Percentiles rank a stretch among this genome's conserved stretches.
Evolutionary conservation across 1,139 yeast species (phyloP).

Genomic region (Saccharomyces uvarum): DNA sequence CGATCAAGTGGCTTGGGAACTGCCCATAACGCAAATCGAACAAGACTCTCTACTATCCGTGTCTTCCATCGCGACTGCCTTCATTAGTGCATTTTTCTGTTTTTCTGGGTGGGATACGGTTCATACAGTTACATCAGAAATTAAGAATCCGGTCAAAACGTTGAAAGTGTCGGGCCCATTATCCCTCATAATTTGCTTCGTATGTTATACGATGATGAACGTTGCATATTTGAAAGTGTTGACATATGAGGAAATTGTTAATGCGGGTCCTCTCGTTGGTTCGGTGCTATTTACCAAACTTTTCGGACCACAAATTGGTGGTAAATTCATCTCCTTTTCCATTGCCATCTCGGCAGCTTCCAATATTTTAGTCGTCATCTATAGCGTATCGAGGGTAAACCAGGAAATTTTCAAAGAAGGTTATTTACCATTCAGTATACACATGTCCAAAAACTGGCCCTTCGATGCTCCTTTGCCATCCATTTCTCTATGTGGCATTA

Average conservation of each 20-base stretch:
- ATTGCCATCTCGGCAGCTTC: conserved; percentile 57
- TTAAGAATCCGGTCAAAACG: conserved; percentile 50
- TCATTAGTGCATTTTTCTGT: conserved; percentile 53
- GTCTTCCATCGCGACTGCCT: conserved; percentile 47
- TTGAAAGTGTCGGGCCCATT: conserved; percentile 55
- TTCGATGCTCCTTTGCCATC: conserved; percentile 50
- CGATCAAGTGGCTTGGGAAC: conserved; percentile 6
- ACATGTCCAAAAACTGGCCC: conserved; percentile 52
- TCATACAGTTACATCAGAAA: conserved; percentile 55
- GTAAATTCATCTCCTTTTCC: conserved; percentile 46
- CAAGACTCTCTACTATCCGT: conserved; percentile 33
- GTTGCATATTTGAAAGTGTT: conserved; percentile 50
- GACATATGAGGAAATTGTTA: conserved; percentile 45
- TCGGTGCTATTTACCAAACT: conserved; percentile 50
- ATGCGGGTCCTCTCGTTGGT: conserved; percentile 53
- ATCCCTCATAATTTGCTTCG: conserved; percentile 41
- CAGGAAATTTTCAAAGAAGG: conserved; percentile 63
- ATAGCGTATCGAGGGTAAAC: conserved; percentile 52
- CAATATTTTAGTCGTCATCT: conserved; percentile 54
- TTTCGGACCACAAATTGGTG: conserved; percentile 47
- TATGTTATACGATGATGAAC: conserved; percentile 49
- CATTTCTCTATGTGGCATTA: conserved; percentile 28
- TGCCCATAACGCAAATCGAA: conserved; percentile 17
- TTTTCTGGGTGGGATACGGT: conserved; percentile 61
- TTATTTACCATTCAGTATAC: conserved; percentile 44